Conservation (phyloP, 768 basidiomycete species). For the Naganishia friedmannii region DNA sequence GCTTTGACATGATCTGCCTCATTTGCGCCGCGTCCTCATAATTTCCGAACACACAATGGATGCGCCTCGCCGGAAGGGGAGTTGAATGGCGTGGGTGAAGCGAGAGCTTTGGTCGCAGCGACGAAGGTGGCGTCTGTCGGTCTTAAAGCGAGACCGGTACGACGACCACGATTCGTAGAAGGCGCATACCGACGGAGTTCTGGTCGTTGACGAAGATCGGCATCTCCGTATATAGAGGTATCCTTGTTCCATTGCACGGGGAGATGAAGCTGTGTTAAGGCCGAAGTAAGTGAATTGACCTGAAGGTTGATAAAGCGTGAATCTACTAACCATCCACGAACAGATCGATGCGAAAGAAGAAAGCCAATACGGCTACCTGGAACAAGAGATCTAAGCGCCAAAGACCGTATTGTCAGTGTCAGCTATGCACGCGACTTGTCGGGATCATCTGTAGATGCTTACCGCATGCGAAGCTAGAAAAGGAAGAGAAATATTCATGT, state of each 20-base stretch:
- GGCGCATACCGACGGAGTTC: constrained; percentile 4
- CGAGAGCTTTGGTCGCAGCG: constrained; percentile 10
- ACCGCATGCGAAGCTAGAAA: no score
- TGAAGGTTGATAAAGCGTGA: no score
- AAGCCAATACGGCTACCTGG: constrained; percentile 8
- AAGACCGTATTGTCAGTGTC: background rate
- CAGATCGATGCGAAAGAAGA: constrained; percentile 23
- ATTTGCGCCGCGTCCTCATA: background rate
- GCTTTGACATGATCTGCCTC: constrained; percentile 21
- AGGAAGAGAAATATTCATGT: no score
- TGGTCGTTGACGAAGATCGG: background rate
- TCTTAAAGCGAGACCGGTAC: background rate
- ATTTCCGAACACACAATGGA: background rate
- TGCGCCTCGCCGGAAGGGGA: background rate
- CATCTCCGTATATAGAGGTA: background rate
- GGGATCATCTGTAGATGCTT: no score
- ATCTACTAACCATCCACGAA: constrained; percentile 23
- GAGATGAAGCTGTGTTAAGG: constrained; percentile 16
- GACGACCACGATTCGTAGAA: constrained; percentile 3
- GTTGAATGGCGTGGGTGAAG: background rate
- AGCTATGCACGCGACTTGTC: no score
- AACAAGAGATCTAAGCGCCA: constrained; percentile 20
- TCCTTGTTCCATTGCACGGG: constrained; percentile 22
- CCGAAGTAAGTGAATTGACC: background rate
- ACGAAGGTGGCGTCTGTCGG: background rate